phyloP scores from a whole-genome alignment of 1,284 basidiomycete genomes.

The Moniliophthora roreri region DNA sequence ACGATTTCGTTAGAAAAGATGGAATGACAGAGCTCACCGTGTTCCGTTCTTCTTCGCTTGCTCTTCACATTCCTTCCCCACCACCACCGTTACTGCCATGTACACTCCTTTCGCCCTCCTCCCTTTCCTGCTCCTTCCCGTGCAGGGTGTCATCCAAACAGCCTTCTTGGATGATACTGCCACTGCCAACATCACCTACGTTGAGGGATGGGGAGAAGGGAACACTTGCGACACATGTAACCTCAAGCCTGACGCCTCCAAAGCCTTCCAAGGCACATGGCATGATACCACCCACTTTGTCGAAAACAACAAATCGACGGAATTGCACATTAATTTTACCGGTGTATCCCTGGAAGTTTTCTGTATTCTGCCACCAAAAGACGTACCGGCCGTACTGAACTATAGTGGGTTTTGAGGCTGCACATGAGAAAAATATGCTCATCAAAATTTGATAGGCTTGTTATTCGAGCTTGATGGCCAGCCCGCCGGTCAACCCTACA shows the following conservation, averaged over 20 bases:
- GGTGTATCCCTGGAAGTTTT: slow-evolving; percentile 1
- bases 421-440: too few species aligned
- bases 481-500: not conserved
- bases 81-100: too few species aligned
- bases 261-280: not conserved
- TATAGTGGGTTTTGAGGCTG: not conserved
- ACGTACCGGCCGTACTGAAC: not conserved
- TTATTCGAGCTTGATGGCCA: not conserved
- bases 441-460: not conserved
- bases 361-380: not conserved
- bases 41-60: too few species aligned
- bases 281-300: not conserved
- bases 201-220: not conserved
- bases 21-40: too few species aligned
- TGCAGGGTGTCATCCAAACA: not conserved
- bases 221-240: not conserved
- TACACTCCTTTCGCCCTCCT: not conserved
- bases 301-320: not conserved
- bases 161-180: not conserved
- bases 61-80: too few species aligned
- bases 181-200: not conserved
- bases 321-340: not conserved
- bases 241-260: not conserved
- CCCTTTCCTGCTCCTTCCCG: too few species aligned
- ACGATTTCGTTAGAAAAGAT: too few species aligned